These are phyloP conservation scores for Beauveria rudraprayagi DNA, from an alignment of 2,329 filamentous ascomycete genomes.

Conservation along the genomic window DNA sequence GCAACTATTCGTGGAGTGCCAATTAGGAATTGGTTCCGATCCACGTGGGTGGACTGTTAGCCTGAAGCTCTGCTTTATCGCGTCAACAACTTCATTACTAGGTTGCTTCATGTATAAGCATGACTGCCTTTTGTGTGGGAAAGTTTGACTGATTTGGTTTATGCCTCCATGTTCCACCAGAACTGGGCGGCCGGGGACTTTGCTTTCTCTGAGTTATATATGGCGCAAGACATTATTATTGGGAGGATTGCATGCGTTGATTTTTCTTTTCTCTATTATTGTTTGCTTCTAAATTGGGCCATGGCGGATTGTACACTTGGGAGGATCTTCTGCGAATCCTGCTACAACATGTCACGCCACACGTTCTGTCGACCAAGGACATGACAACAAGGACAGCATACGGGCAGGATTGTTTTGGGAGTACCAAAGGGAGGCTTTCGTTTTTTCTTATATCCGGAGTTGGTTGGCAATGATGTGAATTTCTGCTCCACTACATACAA, in stretches of 20 bases:
- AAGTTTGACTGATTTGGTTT: neutral
- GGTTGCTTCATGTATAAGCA: neutral
- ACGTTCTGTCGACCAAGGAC: neutral
- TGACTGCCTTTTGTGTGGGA: neutral
- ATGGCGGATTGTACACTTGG: neutral
- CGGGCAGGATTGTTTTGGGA: neutral
- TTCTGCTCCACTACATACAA: neutral
- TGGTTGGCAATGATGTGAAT: conserved; percentile 5
- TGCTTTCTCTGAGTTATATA: conserved; percentile 4
- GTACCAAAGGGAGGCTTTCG: neutral
- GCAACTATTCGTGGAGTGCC: conserved; percentile 51
- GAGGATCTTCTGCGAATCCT: neutral
- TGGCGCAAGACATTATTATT: neutral
- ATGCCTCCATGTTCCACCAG: conserved; percentile 1
- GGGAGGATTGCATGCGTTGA: conserved; percentile 1
- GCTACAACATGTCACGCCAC: neutral
- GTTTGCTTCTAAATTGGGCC: neutral
- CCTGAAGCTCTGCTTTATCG: conserved; percentile 10
- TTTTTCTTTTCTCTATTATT: conserved; percentile 2
- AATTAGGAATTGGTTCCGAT: conserved; percentile 24
- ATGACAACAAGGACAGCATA: neutral
- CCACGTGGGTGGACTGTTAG: neutral
- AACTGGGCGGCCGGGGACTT: conserved; percentile 11
- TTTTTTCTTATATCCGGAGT: conserved; percentile 7
- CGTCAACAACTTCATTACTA: neutral